phyloP scores from a whole-genome alignment of 2,329 filamentous ascomycete species.

The Aspergillus pseudotamarii region DNA sequence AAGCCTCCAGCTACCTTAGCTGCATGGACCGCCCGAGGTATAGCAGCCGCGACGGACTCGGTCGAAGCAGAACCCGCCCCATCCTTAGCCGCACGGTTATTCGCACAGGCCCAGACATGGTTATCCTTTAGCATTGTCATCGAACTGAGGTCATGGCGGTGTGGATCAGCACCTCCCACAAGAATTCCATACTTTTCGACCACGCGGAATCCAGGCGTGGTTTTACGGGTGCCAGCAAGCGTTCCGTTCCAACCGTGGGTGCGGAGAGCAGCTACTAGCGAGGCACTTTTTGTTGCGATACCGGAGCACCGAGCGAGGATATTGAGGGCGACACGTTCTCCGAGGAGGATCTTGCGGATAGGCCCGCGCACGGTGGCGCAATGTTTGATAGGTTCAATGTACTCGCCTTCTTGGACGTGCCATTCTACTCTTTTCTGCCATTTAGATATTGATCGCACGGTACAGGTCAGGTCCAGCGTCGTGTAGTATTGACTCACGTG shows the following conservation, averaged over 20 bases:
- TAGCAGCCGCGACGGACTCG: constrained; percentile 59
- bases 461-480: not conserved
- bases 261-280: constrained; percentile 56
- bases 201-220: constrained; percentile 89
- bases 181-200: constrained; percentile 99
- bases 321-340: constrained; percentile 91
- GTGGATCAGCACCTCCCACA: constrained; percentile 86
- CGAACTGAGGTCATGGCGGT: constrained; percentile 84
- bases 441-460: not conserved
- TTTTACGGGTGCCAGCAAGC: constrained; percentile 94
- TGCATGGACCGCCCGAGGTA: constrained; percentile 80
- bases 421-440: constrained; percentile 68
- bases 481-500: constrained; percentile 52
- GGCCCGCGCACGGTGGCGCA: constrained; percentile 86
- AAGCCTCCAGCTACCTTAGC: constrained; percentile 86
- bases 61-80: constrained; percentile 21
- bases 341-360: constrained; percentile 80
- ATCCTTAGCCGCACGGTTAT: constrained; percentile 34
- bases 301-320: constrained; percentile 88
- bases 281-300: constrained; percentile 68
- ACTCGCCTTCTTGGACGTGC: constrained; percentile 75
- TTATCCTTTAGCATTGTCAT: constrained; percentile 99
- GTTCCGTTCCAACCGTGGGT: constrained; percentile 74
- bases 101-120: constrained; percentile 86
- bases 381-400: constrained; percentile 64